Percentiles rank a stretch among this genome's conserved stretches.
These are phyloP conservation scores for Nicotiana sylvestris DNA, from an alignment of 257 asterid species.

Conservation along the genomic window DNA sequence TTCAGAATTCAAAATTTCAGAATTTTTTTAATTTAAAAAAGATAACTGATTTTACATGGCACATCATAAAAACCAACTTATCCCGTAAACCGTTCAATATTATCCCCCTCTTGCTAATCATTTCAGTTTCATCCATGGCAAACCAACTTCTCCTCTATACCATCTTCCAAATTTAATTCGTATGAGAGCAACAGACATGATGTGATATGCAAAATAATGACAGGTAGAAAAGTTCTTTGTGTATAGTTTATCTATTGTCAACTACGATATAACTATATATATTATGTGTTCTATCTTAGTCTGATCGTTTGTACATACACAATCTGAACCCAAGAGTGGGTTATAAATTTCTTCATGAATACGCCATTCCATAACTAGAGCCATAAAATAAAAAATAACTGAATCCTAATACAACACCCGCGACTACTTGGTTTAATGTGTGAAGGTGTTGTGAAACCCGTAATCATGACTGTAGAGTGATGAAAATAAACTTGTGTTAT, in stretches of 20 bases:
- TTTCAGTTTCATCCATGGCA: too few species aligned
- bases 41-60: too few species aligned
- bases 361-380: constrained; percentile 55
- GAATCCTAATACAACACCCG: constrained; percentile 59
- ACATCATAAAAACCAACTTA: too few species aligned
- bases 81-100: too few species aligned
- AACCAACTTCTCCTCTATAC: too few species aligned
- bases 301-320: neutral
- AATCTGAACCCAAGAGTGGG: constrained; percentile 42
- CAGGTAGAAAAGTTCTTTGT: neutral
- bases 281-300: neutral
- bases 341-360: constrained; percentile 36
- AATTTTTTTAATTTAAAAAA: too few species aligned
- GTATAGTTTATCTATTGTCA: neutral
- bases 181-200: neutral
- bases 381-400: constrained; percentile 47
- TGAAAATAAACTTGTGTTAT: neutral
- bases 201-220: neutral
- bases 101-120: too few species aligned
- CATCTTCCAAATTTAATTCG: too few species aligned
- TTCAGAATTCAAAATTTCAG: too few species aligned
- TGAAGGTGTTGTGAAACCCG: constrained; percentile 65
- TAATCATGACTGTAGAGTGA: constrained; percentile 65
- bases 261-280: neutral
- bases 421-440: constrained; percentile 60